Evolutionary conservation across 345 rosid genomes (phyloP).

Genomic region (Populus davidiana): DNA sequence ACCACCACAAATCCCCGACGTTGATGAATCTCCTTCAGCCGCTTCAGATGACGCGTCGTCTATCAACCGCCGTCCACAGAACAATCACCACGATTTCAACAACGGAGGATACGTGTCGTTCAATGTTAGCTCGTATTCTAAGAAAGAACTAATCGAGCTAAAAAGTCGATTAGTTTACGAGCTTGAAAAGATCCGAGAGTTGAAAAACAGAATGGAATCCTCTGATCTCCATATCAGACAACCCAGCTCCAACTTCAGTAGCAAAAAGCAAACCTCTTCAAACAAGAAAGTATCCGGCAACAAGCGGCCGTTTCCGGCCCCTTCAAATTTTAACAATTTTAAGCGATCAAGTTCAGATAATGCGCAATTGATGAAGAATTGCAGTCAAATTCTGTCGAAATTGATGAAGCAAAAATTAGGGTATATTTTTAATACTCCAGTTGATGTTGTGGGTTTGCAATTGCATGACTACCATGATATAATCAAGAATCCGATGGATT

Average conservation of each 20-base stretch:
- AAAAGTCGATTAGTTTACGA: conserved; percentile 52
- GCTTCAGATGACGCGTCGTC: conserved; percentile 64
- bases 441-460: conserved; percentile 56
- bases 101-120: conserved; percentile 27
- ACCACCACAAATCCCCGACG: conserved; percentile 23
- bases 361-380: conserved; percentile 43
- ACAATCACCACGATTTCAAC: conserved; percentile 26
- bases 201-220: conserved; percentile 51
- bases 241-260: conserved; percentile 22
- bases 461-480: conserved; percentile 60
- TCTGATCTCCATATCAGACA: conserved; percentile 46
- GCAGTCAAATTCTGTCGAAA: conserved; percentile 58
- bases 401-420: conserved; percentile 69
- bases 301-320: conserved; percentile 39
- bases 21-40: conserved; percentile 42
- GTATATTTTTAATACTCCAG: conserved; percentile 59
- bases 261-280: conserved; percentile 14
- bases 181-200: conserved; percentile 66
- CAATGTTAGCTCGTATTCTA: conserved; percentile 33
- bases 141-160: conserved; percentile 51
- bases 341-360: conserved; percentile 38
- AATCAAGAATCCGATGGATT: conserved; percentile 76
- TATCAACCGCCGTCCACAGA: conserved; percentile 35
- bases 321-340: conserved; percentile 18
- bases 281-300: conserved; percentile 43